Evolutionary conservation across 352 stramenopile genomes (phyloP), one percentile per base, ranked within the genome.

Genomic region (Globisporangium canariense): DNA sequence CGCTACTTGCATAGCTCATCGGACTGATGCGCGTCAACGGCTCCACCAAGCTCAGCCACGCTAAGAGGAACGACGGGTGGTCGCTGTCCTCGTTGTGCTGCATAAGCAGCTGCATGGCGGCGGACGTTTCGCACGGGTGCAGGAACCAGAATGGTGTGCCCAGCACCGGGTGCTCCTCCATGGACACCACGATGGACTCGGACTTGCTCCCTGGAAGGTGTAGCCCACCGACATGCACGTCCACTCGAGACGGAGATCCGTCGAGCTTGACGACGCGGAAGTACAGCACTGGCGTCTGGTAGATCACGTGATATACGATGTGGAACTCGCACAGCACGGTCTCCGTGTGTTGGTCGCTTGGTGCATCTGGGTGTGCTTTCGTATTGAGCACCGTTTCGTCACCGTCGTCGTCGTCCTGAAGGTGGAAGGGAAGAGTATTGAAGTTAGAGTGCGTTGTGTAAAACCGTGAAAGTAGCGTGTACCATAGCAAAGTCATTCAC

Each of bases 221-320:
- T 2, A 86, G 59, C 4, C 59, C 62, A 7, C 45, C 52, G 6
- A 77, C 66, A 11, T 82, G 53, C n/a, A 22, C 10, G 20, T 60
- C 49, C 14, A 62, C 16, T 36, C 49, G 46, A 14, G 83, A 55
- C 3, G 71, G 77, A 25, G 68, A 70, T 16, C 80, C 80, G 54
- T 91, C 75, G 3, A 88, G 38, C 22, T 62, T 60, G 8, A 58
- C 47, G 13, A 60, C 67, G 16, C 78, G 79, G 25, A 94, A 91
- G 60, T 89, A 94, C 40, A 94, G 73, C 69, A 87, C 79, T 0
- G 84, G 84, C 3, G 79, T 88, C 60, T 86, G 77, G 69, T 91
- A 94, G 36, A 88, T 84, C 9, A 70, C 73, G 67, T 92, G 86
- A 66, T 81, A 94, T 32, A 92, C 83, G 56, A 94, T 86, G 71